Evolutionary conservation across 306 rosid genomes (phyloP).

Genomic region (Fragaria iinumae): DNA sequence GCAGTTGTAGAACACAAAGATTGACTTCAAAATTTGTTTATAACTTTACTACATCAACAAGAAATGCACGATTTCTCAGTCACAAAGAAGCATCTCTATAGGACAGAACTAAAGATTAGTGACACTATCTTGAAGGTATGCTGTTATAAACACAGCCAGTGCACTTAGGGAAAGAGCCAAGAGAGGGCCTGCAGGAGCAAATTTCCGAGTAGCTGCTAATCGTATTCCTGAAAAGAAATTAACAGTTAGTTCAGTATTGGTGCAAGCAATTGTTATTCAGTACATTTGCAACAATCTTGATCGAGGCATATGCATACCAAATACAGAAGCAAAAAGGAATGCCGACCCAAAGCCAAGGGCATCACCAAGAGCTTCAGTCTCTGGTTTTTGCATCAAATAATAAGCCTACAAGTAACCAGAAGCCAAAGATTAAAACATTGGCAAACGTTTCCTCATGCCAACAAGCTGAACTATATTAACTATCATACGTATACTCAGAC

Average conservation of each 20-base stretch:
- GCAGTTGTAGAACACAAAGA: not conserved
- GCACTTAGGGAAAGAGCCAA: conserved; percentile 26
- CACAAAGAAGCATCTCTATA: not conserved
- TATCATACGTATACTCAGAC: not conserved
- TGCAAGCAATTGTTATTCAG: not conserved
- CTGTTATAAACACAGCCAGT: conserved; percentile 19
- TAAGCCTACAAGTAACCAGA: conserved; percentile 20
- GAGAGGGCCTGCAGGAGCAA: conserved; percentile 24
- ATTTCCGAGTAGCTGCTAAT: conserved; percentile 26
- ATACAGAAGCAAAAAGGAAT: conserved; percentile 27
- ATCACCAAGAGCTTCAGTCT: conserved; percentile 27
- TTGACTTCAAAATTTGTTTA: not conserved
- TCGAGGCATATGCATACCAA: conserved; percentile 15
- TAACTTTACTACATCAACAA: not conserved
- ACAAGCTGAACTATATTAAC: not conserved
- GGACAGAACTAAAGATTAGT: not conserved
- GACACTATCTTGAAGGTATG: conserved; percentile 20
- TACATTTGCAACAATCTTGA: not conserved
- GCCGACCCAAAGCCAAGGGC: conserved; percentile 34
- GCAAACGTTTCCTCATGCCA: not conserved
- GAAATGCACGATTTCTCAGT: not conserved
- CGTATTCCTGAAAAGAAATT: conserved; percentile 14
- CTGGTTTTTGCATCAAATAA: conserved; percentile 20
- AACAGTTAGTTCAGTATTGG: not conserved
- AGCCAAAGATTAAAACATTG: not conserved